phyloP scores from a whole-genome alignment of 768 basidiomycete genomes.

The Amanita polypyramis region DNA sequence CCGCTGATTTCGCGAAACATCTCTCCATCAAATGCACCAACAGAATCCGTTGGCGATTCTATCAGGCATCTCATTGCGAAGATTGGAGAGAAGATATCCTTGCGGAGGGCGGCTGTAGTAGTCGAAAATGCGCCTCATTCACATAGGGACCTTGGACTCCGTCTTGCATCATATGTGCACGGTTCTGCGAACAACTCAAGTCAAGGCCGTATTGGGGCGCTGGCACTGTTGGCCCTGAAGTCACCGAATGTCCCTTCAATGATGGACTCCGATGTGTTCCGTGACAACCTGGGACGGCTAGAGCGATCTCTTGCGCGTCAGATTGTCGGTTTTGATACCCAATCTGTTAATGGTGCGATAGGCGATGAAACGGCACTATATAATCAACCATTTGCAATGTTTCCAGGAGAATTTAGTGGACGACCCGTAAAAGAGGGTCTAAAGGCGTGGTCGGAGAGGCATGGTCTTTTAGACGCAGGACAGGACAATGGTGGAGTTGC shows the following conservation, averaged over 20 bases:
- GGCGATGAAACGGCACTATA: constrained; percentile 48
- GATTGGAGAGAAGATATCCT: constrained; percentile 69
- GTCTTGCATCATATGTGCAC: constrained; percentile 52
- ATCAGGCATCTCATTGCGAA: constrained; percentile 64
- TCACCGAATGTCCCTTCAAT: constrained; percentile 33
- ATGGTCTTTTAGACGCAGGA: constrained; percentile 28
- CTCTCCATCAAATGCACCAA: constrained; percentile 22
- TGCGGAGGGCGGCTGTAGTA: constrained; percentile 48
- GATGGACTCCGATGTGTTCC: constrained; percentile 37
- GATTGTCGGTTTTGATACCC: constrained; percentile 73
- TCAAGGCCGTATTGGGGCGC: constrained; percentile 50
- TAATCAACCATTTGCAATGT: constrained; percentile 65
- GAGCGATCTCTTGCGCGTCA: constrained; percentile 77
- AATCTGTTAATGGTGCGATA: constrained; percentile 27
- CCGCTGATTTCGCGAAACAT: constrained; percentile 45
- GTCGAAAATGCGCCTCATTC: constrained; percentile 29
- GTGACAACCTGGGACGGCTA: constrained; percentile 47
- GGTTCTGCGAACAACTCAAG: constrained; percentile 35
- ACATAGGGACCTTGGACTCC: constrained; percentile 27
- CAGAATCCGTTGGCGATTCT: constrained; percentile 45
- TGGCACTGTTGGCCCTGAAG: constrained; percentile 45
- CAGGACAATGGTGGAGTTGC: constrained; percentile 28
- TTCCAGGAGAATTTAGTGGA: constrained; percentile 43
- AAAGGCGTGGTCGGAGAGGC: constrained; percentile 41
- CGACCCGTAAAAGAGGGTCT: constrained; percentile 35